phyloP scores from a whole-genome alignment of 106 monocot species.

The Posidonia australis region DNA sequence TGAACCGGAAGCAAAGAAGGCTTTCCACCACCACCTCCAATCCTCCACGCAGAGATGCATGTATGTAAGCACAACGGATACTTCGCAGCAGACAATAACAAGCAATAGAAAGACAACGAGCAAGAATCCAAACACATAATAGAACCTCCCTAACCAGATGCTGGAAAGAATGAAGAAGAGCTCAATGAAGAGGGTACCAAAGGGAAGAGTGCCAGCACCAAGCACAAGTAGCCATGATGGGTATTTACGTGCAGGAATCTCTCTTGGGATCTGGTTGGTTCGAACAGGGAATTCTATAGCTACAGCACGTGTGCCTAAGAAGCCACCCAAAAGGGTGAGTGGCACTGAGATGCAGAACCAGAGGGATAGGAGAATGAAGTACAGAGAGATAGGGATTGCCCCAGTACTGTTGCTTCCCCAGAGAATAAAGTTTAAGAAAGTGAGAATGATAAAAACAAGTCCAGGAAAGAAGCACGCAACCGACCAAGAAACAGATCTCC shows the following conservation, averaged over 20 bases:
- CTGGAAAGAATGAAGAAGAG: slow-evolving; percentile 63
- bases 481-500: slow-evolving; percentile 55
- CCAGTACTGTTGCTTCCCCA: slow-evolving; percentile 59
- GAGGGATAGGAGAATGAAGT: slow-evolving; percentile 37
- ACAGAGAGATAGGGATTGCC: slow-evolving; percentile 48
- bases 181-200: slow-evolving; percentile 57
- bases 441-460: slow-evolving; percentile 38
- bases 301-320: slow-evolving; percentile 43
- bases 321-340: slow-evolving; percentile 50
- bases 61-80: slow-evolving; percentile 59
- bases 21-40: slow-evolving; percentile 82
- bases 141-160: slow-evolving; percentile 64
- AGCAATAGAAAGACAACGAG: slow-evolving; percentile 47
- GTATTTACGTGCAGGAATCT: slow-evolving; percentile 47
- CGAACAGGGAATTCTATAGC: slow-evolving; percentile 43
- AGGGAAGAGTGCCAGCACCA: slow-evolving; percentile 51
- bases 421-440: slow-evolving; percentile 44
- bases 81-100: slow-evolving; percentile 51
- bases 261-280: slow-evolving; percentile 63
- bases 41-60: slow-evolving; percentile 72
- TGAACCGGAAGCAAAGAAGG: slow-evolving; percentile 57
- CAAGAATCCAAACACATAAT: slow-evolving; percentile 65
- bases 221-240: slow-evolving; percentile 63
- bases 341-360: slow-evolving; percentile 71
- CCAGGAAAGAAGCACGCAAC: slow-evolving; percentile 68